A percentile compares a stretch with the other conserved stretches of the same genome.
Conservation (phyloP, 495 filamentous ascomycete species). For the Penicillium lagena region DNA sequence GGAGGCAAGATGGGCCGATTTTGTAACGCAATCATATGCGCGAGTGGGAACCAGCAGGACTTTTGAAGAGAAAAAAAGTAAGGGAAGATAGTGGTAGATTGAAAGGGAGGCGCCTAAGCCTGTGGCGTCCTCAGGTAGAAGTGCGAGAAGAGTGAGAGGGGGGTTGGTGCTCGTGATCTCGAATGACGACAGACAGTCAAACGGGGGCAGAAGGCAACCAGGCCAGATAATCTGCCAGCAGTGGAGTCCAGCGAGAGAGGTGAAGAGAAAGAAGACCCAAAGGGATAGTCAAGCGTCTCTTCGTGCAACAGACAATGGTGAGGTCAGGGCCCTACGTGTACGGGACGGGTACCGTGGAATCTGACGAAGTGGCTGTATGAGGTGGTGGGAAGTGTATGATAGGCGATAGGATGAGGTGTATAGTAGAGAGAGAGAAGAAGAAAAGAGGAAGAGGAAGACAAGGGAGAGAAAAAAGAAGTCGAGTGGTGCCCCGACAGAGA, state of each 20-base stretch:
- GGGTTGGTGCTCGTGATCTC: constrained; percentile 7
- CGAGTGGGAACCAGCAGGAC: constrained; percentile 15
- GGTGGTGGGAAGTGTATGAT: neutral
- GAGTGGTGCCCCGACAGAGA: neutral
- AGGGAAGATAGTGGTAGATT: neutral
- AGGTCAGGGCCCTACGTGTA: constrained; percentile 11
- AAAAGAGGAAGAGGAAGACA: neutral
- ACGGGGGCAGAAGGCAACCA: neutral
- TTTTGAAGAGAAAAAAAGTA: neutral
- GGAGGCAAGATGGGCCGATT: constrained; percentile 41
- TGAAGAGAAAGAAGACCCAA: neutral
- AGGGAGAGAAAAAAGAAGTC: constrained; percentile 2
- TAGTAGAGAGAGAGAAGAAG: neutral
- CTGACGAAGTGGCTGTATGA: neutral
- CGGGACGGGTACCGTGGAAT: constrained; percentile 14
- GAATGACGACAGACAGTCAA: constrained; percentile 9
- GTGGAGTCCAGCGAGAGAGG: too few relatives aligned
- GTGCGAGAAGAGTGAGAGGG: neutral
- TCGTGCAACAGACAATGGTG: constrained; percentile 19
- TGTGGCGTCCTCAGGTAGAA: neutral
- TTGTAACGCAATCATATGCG: constrained; percentile 49
- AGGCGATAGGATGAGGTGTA: neutral
- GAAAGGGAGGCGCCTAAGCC: neutral
- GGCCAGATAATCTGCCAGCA: neutral
- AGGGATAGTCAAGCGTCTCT: constrained; percentile 1